A percentile compares a stretch with the other conserved stretches of the same genome.
phyloP scores from a whole-genome alignment of 176 grass and related monocot species.

The Saccharum spontaneum region DNA sequence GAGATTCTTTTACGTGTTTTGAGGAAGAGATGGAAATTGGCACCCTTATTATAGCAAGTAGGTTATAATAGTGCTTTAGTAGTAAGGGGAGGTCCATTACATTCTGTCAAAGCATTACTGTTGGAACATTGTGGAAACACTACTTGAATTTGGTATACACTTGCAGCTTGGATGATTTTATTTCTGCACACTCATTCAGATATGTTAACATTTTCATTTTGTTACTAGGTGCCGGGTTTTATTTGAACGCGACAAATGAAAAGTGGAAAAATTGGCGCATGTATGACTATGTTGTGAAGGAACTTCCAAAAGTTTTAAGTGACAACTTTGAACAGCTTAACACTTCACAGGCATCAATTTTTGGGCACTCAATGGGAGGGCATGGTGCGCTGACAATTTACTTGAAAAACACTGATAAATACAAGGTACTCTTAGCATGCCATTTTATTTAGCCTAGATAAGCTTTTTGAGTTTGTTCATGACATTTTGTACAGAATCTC shows the following conservation, averaged over 20 bases:
- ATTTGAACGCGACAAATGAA: conserved; percentile 83
- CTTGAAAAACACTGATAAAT: conserved; percentile 92
- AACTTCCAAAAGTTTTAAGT: conserved; percentile 76
- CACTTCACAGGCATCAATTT: conserved; percentile 76
- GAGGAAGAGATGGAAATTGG: neutral
- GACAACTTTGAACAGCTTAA: conserved; percentile 85
- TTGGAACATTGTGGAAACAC: neutral
- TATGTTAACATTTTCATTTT: neutral
- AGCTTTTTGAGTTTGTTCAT: neutral
- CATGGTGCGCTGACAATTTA: conserved; percentile 89
- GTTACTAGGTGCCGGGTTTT: conserved; percentile 88
- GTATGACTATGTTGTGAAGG: conserved; percentile 93
- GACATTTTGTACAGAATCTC: neutral
- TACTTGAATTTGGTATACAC: conserved; percentile 3
- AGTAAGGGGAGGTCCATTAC: neutral
- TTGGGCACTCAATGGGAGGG: conserved; percentile 97
- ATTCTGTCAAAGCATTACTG: neutral
- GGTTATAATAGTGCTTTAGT: neutral
- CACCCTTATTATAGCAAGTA: neutral
- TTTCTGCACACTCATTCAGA: neutral
- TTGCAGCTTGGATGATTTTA: neutral
- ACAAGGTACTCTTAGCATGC: conserved; percentile 62
- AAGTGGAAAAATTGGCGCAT: conserved; percentile 99
- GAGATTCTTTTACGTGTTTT: neutral
- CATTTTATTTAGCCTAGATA: neutral